Percentiles rank a stretch among this genome's conserved stretches.
These are phyloP conservation scores for Kuraishia borneana DNA, from an alignment of 805 yeast genomes.

Conservation along the genomic window DNA sequence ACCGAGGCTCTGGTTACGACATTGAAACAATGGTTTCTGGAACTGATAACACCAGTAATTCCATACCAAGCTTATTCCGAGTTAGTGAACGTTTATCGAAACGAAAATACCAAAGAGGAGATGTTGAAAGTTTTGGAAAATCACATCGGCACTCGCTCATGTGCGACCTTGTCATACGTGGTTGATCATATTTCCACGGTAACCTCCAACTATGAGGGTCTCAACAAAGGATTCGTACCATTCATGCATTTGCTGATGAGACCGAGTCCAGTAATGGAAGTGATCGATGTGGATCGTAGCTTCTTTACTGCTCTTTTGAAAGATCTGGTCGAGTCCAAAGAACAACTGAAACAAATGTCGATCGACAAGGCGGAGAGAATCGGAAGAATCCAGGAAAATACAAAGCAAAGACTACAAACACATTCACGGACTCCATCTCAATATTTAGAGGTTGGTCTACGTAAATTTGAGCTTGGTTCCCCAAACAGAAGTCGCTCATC, in stretches of 20 bases:
- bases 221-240: slow-evolving; percentile 1
- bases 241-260: slow-evolving; percentile 1
- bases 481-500: not conserved
- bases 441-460: not conserved
- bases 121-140: slow-evolving; percentile 1
- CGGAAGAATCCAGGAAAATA: not conserved
- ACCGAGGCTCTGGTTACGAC: not conserved
- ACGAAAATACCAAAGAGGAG: not conserved
- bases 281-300: too few species aligned
- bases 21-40: slow-evolving; percentile 4
- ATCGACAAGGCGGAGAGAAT: slow-evolving; percentile 1
- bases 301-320: not conserved
- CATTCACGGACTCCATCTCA: not conserved
- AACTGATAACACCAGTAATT: slow-evolving; percentile 2
- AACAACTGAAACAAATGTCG: not conserved
- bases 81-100: not conserved
- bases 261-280: slow-evolving; percentile 1
- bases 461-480: not conserved
- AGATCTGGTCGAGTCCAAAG: not conserved
- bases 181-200: not conserved
- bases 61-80: slow-evolving; percentile 1
- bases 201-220: not conserved
- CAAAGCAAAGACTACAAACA: not conserved
- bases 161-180: not conserved
- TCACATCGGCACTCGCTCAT: not conserved